Base-by-base conservation (phyloP, 495 filamentous ascomycete genomes). In the Tuber indicum region DNA sequence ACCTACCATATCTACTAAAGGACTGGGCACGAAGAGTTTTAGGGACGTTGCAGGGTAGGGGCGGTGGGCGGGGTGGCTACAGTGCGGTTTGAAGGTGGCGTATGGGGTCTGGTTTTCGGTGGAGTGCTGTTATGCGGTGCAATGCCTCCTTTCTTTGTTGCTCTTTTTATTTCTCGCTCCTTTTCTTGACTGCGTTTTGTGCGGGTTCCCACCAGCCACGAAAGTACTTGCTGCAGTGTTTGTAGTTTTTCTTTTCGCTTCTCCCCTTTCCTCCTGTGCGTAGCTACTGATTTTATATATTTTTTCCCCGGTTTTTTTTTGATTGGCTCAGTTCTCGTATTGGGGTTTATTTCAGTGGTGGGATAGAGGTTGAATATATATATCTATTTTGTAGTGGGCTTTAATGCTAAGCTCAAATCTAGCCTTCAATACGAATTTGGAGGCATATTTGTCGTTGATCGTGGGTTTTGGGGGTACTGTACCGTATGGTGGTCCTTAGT, bases 1-100 rank as follows among this genome's bases (percentile, higher is more conserved):
- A 99, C 78, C 82, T 98, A 5, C 96, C 96, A 12, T 99, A 98
- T 83, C 86, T 99, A 62, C 85, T 97, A 74, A 92, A 93, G 85
- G 96, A 99, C 85, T 98, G 92, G 91, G 85, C 88, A 36, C 87
- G 93, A 66, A 87, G 90, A 49, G 90, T 97, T 62, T 83, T 94
- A n/a, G 92, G 91, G 78, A 94, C 93, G 1, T 83, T 99, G 36
- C 93, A 97, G 85, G 93, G 93, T 3, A 86, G 90, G 2, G 88
- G 90, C 52, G 89, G 89, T 47, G 92, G 91, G 39, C 88, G 96
- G 81, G 94, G 94, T 16, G 96, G 95, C 1, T 99, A 99, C 85
- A 96, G 93, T 83, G 96, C 95, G 46, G 95, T 99, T 74, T 99
- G 87, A 66, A 32, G 58, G 58, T 14, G 58, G 58, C 58, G 26